A percentile compares a stretch with the other conserved stretches of the same genome.
Conservation (phyloP, 805 yeast species). For the Metschnikowia lochheadii region DNA sequence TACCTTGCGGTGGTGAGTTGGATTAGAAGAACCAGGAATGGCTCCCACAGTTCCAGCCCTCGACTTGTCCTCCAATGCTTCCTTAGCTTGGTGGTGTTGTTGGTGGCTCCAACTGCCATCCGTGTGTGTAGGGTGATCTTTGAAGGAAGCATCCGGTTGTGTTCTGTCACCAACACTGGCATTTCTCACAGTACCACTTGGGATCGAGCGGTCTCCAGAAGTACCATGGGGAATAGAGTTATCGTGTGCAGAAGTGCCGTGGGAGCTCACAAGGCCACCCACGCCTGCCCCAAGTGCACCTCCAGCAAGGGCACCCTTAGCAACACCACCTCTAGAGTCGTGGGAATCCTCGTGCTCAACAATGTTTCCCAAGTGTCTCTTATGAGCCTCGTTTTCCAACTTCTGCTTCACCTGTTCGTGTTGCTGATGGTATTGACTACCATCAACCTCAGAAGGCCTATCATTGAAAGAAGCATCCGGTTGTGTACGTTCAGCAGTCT, state of each 20-base stretch:
- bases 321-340: neutral
- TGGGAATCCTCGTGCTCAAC: neutral
- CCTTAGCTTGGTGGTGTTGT: neutral
- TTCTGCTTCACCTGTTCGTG: conserved; percentile 4
- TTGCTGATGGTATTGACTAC: conserved; percentile 4
- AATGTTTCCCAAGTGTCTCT: conserved; percentile 4
- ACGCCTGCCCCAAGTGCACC: conserved; percentile 4
- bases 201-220: neutral
- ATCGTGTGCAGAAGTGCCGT: neutral
- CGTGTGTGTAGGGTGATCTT: neutral
- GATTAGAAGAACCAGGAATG: neutral
- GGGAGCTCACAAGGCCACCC: conserved; percentile 1
- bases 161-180: neutral
- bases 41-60: neutral
- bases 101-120: neutral
- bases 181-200: neutral
- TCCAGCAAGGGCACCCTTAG: neutral
- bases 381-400: conserved; percentile 5
- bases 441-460: conserved; percentile 1
- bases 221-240: neutral
- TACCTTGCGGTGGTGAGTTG: neutral
- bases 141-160: conserved; percentile 1
- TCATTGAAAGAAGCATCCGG: conserved; percentile 6
- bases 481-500: neutral
- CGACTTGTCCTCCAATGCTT: neutral